Conservation (phyloP, 2,329 filamentous ascomycete species). For the Graphilbum ipis-grandicollis region DNA sequence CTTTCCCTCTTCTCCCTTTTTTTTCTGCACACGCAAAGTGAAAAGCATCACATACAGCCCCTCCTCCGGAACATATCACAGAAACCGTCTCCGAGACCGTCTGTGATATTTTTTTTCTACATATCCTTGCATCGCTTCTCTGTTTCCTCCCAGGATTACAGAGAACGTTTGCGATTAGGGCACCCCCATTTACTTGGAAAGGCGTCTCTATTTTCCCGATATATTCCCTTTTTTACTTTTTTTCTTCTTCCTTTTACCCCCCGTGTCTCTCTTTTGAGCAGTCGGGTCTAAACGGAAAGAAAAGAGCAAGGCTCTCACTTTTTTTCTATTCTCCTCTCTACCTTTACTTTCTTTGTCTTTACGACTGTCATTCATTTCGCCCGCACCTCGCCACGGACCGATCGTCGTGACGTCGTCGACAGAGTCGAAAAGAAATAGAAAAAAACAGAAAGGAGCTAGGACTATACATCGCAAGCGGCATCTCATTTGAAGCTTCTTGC, state of each 20-base stretch:
- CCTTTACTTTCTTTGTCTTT: background rate
- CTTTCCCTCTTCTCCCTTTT: background rate
- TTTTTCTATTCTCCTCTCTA: background rate
- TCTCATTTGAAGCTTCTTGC: no score
- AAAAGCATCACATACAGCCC: constrained; percentile 4
- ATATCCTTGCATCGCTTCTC: background rate
- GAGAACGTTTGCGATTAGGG: background rate
- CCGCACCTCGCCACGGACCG: background rate
- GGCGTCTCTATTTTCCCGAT: background rate
- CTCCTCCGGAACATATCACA: constrained; percentile 6
- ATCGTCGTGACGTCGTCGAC: no score
- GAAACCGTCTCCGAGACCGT: constrained; percentile 3
- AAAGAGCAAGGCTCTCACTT: background rate
- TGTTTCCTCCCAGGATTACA: background rate
- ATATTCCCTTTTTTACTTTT: background rate
- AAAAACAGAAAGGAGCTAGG: no score
- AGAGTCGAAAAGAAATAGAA: no score
- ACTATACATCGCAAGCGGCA: no score
- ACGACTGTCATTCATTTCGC: background rate
- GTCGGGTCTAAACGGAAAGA: no score
- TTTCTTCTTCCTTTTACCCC: background rate
- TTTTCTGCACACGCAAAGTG: constrained; percentile 3
- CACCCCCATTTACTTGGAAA: background rate
- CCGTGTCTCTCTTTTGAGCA: background rate
- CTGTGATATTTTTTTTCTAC: constrained; percentile 7